These are phyloP conservation scores for Ceratobasidium sp. DNA, from an alignment of 1,284 basidiomycete genomes.

Conservation along the genomic window DNA sequence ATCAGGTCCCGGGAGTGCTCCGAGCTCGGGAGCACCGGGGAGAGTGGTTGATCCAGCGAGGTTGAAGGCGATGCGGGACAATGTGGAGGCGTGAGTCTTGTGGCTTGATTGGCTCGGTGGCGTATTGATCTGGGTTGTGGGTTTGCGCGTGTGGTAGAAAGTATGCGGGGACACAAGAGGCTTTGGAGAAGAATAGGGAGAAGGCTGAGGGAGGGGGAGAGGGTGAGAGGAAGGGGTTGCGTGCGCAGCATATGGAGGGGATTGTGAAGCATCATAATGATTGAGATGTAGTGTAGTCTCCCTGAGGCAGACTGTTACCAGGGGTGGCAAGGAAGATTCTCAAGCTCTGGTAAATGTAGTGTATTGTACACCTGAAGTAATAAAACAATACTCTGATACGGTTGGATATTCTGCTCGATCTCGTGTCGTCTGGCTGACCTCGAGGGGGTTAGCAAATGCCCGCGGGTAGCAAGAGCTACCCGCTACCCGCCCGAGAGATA, in stretches of 20 bases:
- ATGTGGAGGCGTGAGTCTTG: slow-evolving; percentile 28
- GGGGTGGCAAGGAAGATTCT: no score
- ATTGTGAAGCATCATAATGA: slow-evolving; percentile 42
- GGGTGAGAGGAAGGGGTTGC: slow-evolving; percentile 15
- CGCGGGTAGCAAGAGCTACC: no score
- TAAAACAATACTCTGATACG: neutral
- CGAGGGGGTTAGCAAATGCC: no score
- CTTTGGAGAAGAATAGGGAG: slow-evolving; percentile 28
- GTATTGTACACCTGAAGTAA: neutral
- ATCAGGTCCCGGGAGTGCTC: slow-evolving; percentile 10
- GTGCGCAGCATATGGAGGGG: slow-evolving; percentile 36
- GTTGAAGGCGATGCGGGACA: slow-evolving; percentile 26
- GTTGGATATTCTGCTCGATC: neutral
- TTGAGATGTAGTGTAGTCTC: no score
- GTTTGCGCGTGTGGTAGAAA: slow-evolving; percentile 27
- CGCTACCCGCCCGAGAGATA: no score
- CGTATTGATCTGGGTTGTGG: neutral
- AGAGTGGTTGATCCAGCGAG: slow-evolving; percentile 25
- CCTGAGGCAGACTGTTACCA: no score
- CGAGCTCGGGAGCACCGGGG: slow-evolving; percentile 8
- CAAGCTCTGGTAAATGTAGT: no score
- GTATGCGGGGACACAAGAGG: slow-evolving; percentile 34
- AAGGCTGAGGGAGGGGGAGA: neutral
- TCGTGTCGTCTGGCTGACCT: no score
- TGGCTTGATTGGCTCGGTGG: neutral